Evolutionary conservation across 345 rosid species (phyloP).

Genomic region (Erysimum cheiranthoides): DNA sequence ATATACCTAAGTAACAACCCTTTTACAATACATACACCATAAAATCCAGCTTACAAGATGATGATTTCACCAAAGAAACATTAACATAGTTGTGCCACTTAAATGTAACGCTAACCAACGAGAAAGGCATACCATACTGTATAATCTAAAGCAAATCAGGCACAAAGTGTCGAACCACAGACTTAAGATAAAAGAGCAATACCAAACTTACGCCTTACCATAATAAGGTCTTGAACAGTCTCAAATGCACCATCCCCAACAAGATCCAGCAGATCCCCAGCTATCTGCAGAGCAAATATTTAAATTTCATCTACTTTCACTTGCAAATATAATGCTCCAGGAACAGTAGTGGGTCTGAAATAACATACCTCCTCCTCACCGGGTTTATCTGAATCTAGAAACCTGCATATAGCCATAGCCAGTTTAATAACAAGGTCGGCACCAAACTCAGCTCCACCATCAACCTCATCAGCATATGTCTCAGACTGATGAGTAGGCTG

Average conservation of each 20-base stretch:
- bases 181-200: constrained; percentile 29
- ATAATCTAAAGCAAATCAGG: constrained; percentile 24
- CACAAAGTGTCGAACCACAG: background rate
- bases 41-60: background rate
- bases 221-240: constrained; percentile 83
- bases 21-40: constrained; percentile 2
- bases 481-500: constrained; percentile 59
- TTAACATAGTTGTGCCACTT: constrained; percentile 8
- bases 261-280: constrained; percentile 90
- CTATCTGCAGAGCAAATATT: constrained; percentile 60
- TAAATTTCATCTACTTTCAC: constrained; percentile 26
- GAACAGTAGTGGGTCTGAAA: constrained; percentile 18
- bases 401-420: constrained; percentile 92
- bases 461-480: constrained; percentile 47
- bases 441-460: constrained; percentile 72
- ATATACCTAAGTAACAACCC: constrained; percentile 11
- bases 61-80: constrained; percentile 5
- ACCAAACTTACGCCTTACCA: constrained; percentile 51
- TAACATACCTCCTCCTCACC: constrained; percentile 91
- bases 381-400: constrained; percentile 84
- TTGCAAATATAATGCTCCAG: constrained; percentile 24
- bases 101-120: constrained; percentile 8
- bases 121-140: constrained; percentile 8
- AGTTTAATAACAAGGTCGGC: constrained; percentile 77
- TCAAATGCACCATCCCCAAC: constrained; percentile 93